Evolutionary conservation across 768 basidiomycete species (phyloP).

Genomic region (Hygrocybe punicea): DNA sequence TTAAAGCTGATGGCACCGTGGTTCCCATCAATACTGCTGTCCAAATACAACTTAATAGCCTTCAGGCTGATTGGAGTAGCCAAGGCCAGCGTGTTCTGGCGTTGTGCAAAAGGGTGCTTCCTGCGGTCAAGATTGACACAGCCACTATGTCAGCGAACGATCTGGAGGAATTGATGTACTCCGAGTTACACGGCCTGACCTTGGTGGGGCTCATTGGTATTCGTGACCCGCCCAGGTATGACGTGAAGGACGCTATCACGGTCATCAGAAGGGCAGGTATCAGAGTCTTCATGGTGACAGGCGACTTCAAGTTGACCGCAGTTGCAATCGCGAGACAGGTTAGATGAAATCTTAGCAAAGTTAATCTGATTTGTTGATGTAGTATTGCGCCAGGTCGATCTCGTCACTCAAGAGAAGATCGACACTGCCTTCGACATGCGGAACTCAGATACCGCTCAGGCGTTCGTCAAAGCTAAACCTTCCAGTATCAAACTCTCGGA

Average conservation of each 20-base stretch:
- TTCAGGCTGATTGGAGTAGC: slow-evolving; percentile 44
- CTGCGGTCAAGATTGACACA: slow-evolving; percentile 28
- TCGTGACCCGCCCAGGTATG: slow-evolving; percentile 68
- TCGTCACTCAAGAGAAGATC: slow-evolving; percentile 66
- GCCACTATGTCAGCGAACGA: not conserved
- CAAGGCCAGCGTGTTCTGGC: slow-evolving; percentile 55
- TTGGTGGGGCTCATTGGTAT: slow-evolving; percentile 58
- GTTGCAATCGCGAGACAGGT: slow-evolving; percentile 73
- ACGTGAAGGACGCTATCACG: slow-evolving; percentile 67
- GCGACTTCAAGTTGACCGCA: slow-evolving; percentile 71
- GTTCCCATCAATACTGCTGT: slow-evolving; percentile 27
- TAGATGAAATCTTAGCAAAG: slow-evolving; percentile 47
- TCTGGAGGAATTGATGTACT: slow-evolving; percentile 4
- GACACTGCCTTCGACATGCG: slow-evolving; percentile 64
- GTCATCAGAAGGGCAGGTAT: slow-evolving; percentile 67
- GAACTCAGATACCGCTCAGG: slow-evolving; percentile 53
- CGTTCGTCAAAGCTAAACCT: slow-evolving; percentile 13
- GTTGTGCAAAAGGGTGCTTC: slow-evolving; percentile 36
- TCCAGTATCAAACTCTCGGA: slow-evolving; percentile 34
- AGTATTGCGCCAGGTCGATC: slow-evolving; percentile 52
- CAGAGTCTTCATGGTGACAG: slow-evolving; percentile 75
- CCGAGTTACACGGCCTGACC: slow-evolving; percentile 55
- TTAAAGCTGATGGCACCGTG: slow-evolving; percentile 33
- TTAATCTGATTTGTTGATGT: slow-evolving; percentile 59
- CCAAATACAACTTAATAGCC: slow-evolving; percentile 15